Evolutionary conservation across 2,329 filamentous ascomycete species (phyloP).

Genomic region (Pseudocercospora musae): DNA sequence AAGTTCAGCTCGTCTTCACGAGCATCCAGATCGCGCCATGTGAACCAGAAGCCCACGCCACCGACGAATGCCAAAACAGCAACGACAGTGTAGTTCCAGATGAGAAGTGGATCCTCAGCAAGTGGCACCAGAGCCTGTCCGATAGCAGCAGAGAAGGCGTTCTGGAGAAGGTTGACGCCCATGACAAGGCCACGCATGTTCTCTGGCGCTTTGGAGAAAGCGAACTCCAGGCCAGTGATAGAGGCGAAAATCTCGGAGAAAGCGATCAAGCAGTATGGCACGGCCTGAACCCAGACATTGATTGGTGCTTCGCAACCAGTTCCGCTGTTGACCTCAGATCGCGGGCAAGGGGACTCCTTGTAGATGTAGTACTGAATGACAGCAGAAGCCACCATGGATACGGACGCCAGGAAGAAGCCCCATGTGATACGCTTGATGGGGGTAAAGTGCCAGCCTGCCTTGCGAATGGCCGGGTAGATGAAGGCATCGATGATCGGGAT

Average conservation of each 20-base stretch:
- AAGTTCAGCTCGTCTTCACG: slow-evolving; percentile 69
- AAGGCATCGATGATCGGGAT: slow-evolving; percentile 46
- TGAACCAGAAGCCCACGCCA: slow-evolving; percentile 65
- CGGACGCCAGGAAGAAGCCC: slow-evolving; percentile 52
- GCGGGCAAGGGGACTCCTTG: slow-evolving; percentile 31
- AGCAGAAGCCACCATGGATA: slow-evolving; percentile 54
- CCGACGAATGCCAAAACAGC: slow-evolving; percentile 62
- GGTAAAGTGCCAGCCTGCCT: slow-evolving; percentile 39
- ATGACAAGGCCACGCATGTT: slow-evolving; percentile 50
- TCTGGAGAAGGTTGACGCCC: slow-evolving; percentile 56
- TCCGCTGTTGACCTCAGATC: slow-evolving; percentile 17
- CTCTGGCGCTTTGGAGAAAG: slow-evolving; percentile 46
- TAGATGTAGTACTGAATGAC: slow-evolving; percentile 58
- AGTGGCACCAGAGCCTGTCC: slow-evolving; percentile 60
- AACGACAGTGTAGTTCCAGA: slow-evolving; percentile 66
- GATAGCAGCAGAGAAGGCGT: slow-evolving; percentile 57
- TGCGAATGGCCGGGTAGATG: slow-evolving; percentile 47
- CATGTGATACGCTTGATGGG: slow-evolving; percentile 55
- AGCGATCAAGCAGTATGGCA: slow-evolving; percentile 45
- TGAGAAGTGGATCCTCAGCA: slow-evolving; percentile 60
- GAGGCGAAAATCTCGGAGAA: slow-evolving; percentile 46
- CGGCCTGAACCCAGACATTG: slow-evolving; percentile 44
- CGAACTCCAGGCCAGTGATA: slow-evolving; percentile 46
- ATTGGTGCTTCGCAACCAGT: slow-evolving; percentile 37
- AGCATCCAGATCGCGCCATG: slow-evolving; percentile 61